phyloP scores from a whole-genome alignment of 176 grass and related monocot genomes.

The Ensete glaucum region DNA sequence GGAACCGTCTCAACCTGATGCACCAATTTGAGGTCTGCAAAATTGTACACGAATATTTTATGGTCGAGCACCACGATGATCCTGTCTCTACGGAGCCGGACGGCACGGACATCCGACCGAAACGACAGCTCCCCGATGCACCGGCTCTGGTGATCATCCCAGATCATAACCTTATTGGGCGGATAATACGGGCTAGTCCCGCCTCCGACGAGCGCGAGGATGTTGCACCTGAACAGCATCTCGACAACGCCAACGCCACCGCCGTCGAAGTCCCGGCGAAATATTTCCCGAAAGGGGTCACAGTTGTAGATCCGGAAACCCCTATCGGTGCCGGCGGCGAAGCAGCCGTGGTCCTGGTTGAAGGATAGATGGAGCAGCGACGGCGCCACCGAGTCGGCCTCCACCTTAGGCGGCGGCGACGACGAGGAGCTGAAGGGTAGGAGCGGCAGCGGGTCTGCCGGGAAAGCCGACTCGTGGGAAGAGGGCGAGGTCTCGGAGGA shows the following conservation, averaged over 20 bases:
- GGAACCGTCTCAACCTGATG: constrained; percentile 93
- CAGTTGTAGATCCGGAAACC: constrained; percentile 99
- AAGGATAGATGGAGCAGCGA: constrained; percentile 70
- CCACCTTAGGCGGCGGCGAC: not conserved
- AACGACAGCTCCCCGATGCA: constrained; percentile 12
- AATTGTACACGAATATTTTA: constrained; percentile 97
- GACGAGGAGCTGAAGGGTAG: not conserved
- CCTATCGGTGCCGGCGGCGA: constrained; percentile 67
- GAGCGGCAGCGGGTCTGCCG: not conserved
- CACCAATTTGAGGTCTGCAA: constrained; percentile 80
- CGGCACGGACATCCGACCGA: constrained; percentile 29
- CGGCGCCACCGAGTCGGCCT: not conserved
- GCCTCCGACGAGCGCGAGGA: constrained; percentile 14
- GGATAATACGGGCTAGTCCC: not conserved
- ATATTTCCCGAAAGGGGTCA: constrained; percentile 97
- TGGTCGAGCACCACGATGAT: constrained; percentile 77
- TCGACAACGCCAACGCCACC: constrained; percentile 25
- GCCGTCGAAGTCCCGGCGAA: constrained; percentile 66
- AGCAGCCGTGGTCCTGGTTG: constrained; percentile 99
- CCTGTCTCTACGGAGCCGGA: constrained; percentile 83
- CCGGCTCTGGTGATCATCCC: constrained; percentile 25
- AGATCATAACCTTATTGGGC: constrained; percentile 15
- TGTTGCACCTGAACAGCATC: constrained; percentile 21
- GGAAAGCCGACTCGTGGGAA: not conserved
- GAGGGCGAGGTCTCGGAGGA: not conserved